Evolutionary conservation across 495 filamentous ascomycete species (phyloP).

Genomic region (Xylaria castorea): DNA sequence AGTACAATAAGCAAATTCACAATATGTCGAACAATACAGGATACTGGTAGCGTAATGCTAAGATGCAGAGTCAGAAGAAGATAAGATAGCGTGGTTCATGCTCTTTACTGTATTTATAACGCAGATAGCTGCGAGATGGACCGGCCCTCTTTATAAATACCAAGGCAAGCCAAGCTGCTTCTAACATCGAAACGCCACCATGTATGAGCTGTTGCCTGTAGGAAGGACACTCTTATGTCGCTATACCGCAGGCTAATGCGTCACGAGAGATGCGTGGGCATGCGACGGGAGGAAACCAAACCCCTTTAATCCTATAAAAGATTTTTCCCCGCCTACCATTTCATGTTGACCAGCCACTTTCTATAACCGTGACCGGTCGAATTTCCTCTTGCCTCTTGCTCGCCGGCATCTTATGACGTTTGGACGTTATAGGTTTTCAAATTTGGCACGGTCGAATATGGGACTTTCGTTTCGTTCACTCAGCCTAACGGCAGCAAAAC

Average conservation of each 20-base stretch:
- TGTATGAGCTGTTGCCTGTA: background rate
- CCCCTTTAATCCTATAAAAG: background rate
- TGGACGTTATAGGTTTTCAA: constrained; percentile 34
- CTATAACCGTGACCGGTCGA: background rate
- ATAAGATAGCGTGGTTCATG: background rate
- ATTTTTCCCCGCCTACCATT: background rate
- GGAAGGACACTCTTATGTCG: background rate
- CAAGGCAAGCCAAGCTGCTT: background rate
- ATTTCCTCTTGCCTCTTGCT: background rate
- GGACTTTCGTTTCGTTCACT: constrained; percentile 50
- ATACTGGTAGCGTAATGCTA: background rate
- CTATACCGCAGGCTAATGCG: background rate
- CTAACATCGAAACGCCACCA: background rate
- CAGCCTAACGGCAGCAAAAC: constrained; percentile 97
- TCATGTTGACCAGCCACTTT: background rate
- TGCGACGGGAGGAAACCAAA: background rate
- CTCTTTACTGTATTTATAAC: constrained; percentile 21
- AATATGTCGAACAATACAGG: background rate
- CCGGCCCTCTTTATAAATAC: constrained; percentile 14
- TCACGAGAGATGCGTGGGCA: background rate
- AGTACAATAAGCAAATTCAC: background rate
- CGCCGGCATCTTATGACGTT: background rate
- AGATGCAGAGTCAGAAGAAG: background rate
- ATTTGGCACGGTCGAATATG: constrained; percentile 34
- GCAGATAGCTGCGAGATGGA: constrained; percentile 13